Evolutionary conservation across 371 early-diverging fungal species (phyloP).

Genomic region (Mortierella sp.): DNA sequence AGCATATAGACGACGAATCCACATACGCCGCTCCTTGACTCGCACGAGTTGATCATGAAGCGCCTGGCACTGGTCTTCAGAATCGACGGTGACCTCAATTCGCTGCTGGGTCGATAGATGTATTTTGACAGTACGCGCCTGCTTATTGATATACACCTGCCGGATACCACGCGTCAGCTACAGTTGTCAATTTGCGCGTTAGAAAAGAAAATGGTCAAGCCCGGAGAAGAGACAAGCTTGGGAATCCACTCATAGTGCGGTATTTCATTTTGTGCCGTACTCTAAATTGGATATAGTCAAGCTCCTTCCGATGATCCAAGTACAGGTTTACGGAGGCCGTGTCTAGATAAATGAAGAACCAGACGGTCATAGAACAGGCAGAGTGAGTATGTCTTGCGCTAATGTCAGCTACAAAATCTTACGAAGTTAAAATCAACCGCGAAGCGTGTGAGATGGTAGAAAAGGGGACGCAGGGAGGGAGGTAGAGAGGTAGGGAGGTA

Average conservation of each 20-base stretch:
- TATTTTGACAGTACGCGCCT: conserved; percentile 18
- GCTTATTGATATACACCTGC: conserved; percentile 16
- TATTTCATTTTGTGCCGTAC: conserved; percentile 3
- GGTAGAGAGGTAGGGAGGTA: background rate
- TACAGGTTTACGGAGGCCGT: conserved; percentile 43
- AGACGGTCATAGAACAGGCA: background rate
- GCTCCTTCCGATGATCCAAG: conserved; percentile 33
- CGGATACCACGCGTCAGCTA: conserved; percentile 44
- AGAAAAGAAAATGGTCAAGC: background rate
- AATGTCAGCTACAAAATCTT: background rate
- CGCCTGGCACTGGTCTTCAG: conserved; percentile 13
- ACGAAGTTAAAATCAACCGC: background rate
- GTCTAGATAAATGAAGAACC: conserved; percentile 1
- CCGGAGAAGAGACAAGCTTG: background rate
- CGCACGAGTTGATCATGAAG: conserved; percentile 15
- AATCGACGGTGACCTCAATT: conserved; percentile 25
- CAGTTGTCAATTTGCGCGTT: too few species aligned
- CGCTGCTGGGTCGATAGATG: conserved; percentile 26
- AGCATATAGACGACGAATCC: background rate
- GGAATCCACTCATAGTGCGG: background rate
- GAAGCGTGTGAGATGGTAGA: background rate
- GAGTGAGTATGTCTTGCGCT: background rate
- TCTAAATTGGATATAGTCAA: conserved; percentile 30
- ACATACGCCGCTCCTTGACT: conserved; percentile 27
- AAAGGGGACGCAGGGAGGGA: background rate